Base-by-base conservation (phyloP, 2,329 filamentous ascomycete genomes). In the Aspergillus sojae region DNA sequence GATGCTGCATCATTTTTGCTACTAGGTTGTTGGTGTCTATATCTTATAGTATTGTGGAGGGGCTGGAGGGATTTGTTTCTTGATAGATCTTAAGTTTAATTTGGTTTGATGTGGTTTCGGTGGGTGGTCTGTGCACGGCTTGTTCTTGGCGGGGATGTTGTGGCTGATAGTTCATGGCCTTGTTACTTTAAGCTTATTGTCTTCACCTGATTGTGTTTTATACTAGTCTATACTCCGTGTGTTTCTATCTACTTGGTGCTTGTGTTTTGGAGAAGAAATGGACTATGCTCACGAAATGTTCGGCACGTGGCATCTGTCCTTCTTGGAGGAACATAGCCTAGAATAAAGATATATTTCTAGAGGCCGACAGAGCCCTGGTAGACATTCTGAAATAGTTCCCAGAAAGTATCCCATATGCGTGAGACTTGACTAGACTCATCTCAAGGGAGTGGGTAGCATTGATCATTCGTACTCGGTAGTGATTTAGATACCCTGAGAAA, bases 1-100 rank as follows among this genome's bases (percentile, higher is more conserved):
- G 86, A 68, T 84, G 82, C 74, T 87, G 84, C 77, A 88, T 79
- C 78, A 86, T 82, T 67, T 74, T 77, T 68, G 41, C 23, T 23
- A 41, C 6, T 36, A 16, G 14, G 39, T 10, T 41, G 16, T 10
- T 2, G 39, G 39, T 7, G 16, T 55, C 12, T 32, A 61, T 57
- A 43, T 34, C 10, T 34, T 43, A 43, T 56, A 41, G 28, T 4
- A 23, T 54, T 45, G 58, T 16, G 26, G 63, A 32, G n/a, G 34
- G 21, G n/a, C 16, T 19, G 4, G 34, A 48, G 30, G 36, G 19
- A 32, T 23, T 19, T 43, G 57, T 52, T 30, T 32, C 30, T 36
- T 50, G 46, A 53, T 52, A 16, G 46, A 26, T 39, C 52, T 55
- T 63, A 52, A 36, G 46, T 57, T 43, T 23, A 21, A 41, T 30